Base-by-base conservation (phyloP, 2,329 filamentous ascomycete species). In the Escovopsis sp. region DNA sequence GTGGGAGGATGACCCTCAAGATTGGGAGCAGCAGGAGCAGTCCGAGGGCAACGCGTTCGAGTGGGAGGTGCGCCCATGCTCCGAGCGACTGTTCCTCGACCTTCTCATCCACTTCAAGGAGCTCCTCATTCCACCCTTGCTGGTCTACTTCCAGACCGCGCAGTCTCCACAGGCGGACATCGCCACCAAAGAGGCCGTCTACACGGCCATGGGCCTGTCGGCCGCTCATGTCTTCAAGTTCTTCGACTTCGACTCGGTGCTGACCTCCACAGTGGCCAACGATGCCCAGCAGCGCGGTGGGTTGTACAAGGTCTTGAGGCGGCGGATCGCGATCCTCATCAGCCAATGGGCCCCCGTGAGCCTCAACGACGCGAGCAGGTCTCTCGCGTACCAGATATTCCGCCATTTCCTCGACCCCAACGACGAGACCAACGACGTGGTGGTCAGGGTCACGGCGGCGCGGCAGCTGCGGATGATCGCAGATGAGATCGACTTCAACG, bases 1-100 rank as follows among this genome's bases (percentile, higher is more conserved):
- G 39, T 98, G 90, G 90, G 80, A 92, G 51, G 80, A 92, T 50
- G 86, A 94, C 39, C 85, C 88, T 0, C 85, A 98, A 54, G 86
- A 92, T 36, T 98, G 90, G 87, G 88, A 94, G 55, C 78, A 82
- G 43, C 76, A 79, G 48, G 86, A 94, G 61, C 85, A 92, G 48
- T 81, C 79, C 40, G 74, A 83, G 39, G 77, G 81, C 26, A 82
- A 85, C 45, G 83, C 81, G 2, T 96, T 82, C 70, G 86, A 96
- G 49, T 94, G 87, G 62, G 83, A 88, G 39, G 79, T 96, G 35
- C 76, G 88, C 23, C 84, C 87, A 3, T 96, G 88, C 52, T 79
- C 90, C 0, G 90, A 98, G 57, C 92, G 87, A 56, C 67, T 98
- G 12, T 94, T 96, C 56, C 68, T 94, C 45, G 87, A 94, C 48